Evolutionary conservation across 192 early-diverging fungal species (phyloP).

Genomic region (Backusella westeae): DNA sequence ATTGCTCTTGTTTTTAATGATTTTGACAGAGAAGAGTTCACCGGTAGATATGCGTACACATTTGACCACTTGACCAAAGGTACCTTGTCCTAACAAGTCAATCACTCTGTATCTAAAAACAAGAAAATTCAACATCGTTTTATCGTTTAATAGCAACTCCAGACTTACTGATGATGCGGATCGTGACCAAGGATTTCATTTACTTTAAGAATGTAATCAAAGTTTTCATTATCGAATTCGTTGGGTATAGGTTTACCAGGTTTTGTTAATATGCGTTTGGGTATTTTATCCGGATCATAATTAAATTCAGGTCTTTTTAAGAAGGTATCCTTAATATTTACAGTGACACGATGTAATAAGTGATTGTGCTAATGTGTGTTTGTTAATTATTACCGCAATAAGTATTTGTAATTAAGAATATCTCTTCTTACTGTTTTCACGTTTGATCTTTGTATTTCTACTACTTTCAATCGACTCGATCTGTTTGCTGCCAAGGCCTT

Average conservation of each 20-base stretch:
- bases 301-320: conserved; percentile 47
- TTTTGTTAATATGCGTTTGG: conserved; percentile 90
- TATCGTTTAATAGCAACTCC: neutral
- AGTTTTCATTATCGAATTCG: conserved; percentile 93
- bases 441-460: neutral
- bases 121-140: neutral
- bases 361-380: neutral
- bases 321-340: conserved; percentile 12
- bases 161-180: conserved; percentile 79
- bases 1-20: conserved; percentile 97
- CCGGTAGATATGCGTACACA: conserved; percentile 89
- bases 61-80: conserved; percentile 98
- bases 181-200: conserved; percentile 94
- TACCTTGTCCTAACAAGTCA: conserved; percentile 93
- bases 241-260: conserved; percentile 89
- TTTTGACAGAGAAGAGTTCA: conserved; percentile 90
- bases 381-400: neutral
- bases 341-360: neutral
- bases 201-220: conserved; percentile 95
- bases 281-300: conserved; percentile 78
- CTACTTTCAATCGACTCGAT: neutral
- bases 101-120: conserved; percentile 77
- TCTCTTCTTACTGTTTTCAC: neutral
- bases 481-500: neutral
- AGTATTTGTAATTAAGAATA: neutral